Conservation (phyloP, 176 grass and related monocot species). For the Oryza brachyantha region DNA sequence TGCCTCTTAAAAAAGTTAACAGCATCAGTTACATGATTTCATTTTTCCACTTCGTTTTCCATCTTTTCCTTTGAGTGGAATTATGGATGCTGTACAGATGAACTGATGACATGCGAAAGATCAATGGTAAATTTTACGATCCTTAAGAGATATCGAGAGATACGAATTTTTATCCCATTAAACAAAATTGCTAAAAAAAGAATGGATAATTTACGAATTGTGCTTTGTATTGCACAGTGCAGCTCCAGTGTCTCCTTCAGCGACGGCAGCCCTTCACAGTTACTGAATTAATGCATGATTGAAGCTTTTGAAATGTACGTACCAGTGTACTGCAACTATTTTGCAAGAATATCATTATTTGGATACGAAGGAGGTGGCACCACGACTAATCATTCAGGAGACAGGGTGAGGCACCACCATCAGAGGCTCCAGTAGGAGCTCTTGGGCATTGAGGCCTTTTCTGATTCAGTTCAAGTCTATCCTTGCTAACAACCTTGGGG, state of each 20-base stretch:
- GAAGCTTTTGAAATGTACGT: not conserved
- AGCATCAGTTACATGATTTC: not conserved
- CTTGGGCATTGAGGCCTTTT: not conserved
- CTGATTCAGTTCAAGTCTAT: too few relatives aligned
- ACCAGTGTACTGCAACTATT: not conserved
- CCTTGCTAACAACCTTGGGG: too few relatives aligned
- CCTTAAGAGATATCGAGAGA: too few relatives aligned
- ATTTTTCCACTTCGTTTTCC: not conserved
- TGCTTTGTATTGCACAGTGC: not conserved
- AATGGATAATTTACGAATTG: too few relatives aligned
- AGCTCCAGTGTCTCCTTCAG: not conserved
- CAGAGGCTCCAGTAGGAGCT: not conserved
- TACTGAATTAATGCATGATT: not conserved
- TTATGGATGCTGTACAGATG: not conserved
- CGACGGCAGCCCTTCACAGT: not conserved
- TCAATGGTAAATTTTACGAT: too few relatives aligned
- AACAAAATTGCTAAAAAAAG: too few relatives aligned
- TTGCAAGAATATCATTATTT: not conserved
- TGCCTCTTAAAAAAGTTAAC: not conserved
- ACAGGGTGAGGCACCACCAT: not conserved
- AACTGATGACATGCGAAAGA: too few relatives aligned
- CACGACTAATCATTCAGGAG: not conserved
- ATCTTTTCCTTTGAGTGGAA: not conserved
- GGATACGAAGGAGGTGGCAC: not conserved
- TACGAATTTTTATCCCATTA: too few relatives aligned